Evolutionary conservation across 805 yeast genomes (phyloP).

Genomic region (Zygoascus bituminiphila): DNA sequence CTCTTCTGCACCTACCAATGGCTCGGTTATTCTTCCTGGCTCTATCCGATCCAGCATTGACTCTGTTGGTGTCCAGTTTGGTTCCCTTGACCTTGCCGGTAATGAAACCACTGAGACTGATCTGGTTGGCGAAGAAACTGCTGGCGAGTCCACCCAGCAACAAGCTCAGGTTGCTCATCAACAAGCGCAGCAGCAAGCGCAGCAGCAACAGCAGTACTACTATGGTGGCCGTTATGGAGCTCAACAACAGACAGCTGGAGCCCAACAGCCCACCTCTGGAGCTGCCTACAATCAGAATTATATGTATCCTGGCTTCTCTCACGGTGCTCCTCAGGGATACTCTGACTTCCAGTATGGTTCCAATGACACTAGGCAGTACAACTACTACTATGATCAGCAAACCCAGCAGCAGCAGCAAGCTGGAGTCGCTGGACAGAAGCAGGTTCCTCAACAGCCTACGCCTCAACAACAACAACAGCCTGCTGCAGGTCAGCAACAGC

Average conservation of each 20-base stretch:
- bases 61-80: conserved; percentile 54
- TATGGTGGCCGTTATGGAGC: conserved; percentile 9
- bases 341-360: conserved; percentile 13
- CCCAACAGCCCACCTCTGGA: conserved; percentile 10
- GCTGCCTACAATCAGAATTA: conserved; percentile 10
- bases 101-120: conserved; percentile 22
- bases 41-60: conserved; percentile 31
- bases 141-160: conserved; percentile 7
- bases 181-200: conserved; percentile 13
- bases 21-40: conserved; percentile 47
- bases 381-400: conserved; percentile 19
- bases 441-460: conserved; percentile 7
- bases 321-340: conserved; percentile 16
- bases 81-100: conserved; percentile 45
- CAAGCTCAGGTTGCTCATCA: conserved; percentile 17
- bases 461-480: conserved; percentile 21
- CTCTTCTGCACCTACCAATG: conserved; percentile 19
- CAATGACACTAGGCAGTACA: conserved; percentile 14
- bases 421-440: not conserved
- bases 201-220: conserved; percentile 16
- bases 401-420: conserved; percentile 9
- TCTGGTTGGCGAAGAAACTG: conserved; percentile 6
- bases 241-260: conserved; percentile 14
- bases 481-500: conserved; percentile 12
- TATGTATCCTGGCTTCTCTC: conserved; percentile 16